Conservation (phyloP, 345 rosid species). For the Eucalyptus rudis region DNA sequence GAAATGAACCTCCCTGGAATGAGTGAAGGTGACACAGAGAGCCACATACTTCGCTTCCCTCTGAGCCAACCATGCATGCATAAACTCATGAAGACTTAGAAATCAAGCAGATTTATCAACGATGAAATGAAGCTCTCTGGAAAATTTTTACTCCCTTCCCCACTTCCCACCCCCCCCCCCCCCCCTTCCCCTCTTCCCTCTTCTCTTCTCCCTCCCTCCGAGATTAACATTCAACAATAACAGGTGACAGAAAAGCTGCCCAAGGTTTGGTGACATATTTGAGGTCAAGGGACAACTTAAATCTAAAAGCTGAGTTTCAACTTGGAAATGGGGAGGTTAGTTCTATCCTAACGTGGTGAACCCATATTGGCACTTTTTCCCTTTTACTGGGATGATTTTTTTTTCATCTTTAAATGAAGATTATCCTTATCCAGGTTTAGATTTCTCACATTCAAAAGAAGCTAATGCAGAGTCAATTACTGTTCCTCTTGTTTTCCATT, state of each 20-base stretch:
- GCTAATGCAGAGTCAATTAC: not conserved
- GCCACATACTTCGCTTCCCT: not conserved
- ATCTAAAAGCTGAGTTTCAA: conserved; percentile 68
- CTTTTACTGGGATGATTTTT: not conserved
- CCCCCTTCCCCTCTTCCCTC: not conserved
- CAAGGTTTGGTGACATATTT: conserved; percentile 46
- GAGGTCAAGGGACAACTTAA: conserved; percentile 58
- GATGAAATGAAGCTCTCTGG: not conserved
- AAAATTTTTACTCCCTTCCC: not conserved
- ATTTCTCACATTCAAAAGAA: not conserved
- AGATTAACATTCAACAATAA: not conserved
- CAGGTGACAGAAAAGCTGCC: conserved; percentile 46
- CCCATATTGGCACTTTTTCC: not conserved
- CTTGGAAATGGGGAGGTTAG: conserved; percentile 67
- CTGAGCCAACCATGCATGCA: not conserved
- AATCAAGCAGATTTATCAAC: not conserved
- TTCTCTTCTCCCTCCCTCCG: not conserved
- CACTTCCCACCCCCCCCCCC: not conserved
- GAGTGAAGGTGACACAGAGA: not conserved
- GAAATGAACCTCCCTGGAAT: not conserved
- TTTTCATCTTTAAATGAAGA: not conserved
- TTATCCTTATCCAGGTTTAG: not conserved
- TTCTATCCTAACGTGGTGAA: not conserved
- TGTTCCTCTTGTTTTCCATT: not conserved
- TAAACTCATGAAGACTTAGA: not conserved